Conservation (phyloP, 2,329 filamentous ascomycete genomes). For the Penicillium aurantiogriseum region DNA sequence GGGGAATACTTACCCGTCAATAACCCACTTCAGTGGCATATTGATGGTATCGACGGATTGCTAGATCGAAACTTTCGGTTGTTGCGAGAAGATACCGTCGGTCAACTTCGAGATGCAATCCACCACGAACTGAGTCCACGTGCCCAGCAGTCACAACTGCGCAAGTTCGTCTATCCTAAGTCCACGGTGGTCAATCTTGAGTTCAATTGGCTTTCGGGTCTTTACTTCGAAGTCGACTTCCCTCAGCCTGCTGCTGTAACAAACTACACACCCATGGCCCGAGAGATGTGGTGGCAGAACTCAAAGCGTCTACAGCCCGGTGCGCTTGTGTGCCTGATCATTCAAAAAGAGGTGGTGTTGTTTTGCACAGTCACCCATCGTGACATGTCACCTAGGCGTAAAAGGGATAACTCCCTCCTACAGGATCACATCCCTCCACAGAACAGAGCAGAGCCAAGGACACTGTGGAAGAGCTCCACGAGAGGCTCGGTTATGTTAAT, state of each 20-base stretch:
- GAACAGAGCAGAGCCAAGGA: constrained; percentile 4
- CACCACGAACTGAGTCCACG: constrained; percentile 10
- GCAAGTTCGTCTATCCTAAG: constrained; percentile 15
- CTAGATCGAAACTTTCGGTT: constrained; percentile 41
- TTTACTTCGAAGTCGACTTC: constrained; percentile 26
- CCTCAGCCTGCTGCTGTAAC: constrained; percentile 23
- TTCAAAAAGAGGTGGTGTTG: constrained; percentile 17
- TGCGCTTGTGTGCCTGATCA: constrained; percentile 31
- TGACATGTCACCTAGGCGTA: constrained; percentile 9
- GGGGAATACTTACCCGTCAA: constrained; percentile 36
- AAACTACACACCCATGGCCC: constrained; percentile 4
- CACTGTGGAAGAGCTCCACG: constrained; percentile 27
- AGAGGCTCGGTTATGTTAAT: constrained; percentile 30
- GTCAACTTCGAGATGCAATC: constrained; percentile 35
- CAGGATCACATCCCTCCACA: not conserved
- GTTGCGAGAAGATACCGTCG: constrained; percentile 36
- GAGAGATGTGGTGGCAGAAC: constrained; percentile 30
- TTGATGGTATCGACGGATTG: constrained; percentile 27
- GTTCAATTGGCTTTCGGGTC: constrained; percentile 19
- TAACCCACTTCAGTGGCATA: constrained; percentile 30
- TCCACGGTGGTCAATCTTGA: constrained; percentile 8
- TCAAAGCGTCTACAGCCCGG: constrained; percentile 32
- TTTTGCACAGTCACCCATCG: constrained; percentile 28
- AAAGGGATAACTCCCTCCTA: not conserved
- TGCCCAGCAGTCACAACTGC: constrained; percentile 6